phyloP scores from a whole-genome alignment of 768 basidiomycete species.

The Tulasnella sp. region DNA sequence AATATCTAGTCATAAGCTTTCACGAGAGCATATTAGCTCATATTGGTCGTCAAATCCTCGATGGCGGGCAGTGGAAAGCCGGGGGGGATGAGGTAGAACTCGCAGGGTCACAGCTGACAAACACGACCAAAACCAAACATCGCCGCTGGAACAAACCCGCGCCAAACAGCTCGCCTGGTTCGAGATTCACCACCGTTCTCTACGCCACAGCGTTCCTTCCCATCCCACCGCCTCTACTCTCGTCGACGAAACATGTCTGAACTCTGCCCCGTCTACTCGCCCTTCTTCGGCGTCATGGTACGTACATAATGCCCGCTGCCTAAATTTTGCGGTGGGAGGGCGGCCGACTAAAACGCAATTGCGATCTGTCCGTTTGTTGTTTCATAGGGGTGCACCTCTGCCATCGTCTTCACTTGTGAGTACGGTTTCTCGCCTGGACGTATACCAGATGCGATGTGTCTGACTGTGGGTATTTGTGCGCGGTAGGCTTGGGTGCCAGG shows the following conservation, averaged over 20 bases:
- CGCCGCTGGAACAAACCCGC: slow-evolving; percentile 1
- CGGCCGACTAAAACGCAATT: no score
- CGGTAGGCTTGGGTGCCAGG: slow-evolving; percentile 74
- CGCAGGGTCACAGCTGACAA: neutral
- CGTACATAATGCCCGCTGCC: slow-evolving; percentile 24
- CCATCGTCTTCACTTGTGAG: slow-evolving; percentile 97
- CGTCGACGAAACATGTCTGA: slow-evolving; percentile 44
- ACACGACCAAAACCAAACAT: neutral
- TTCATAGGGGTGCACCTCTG: slow-evolving; percentile 79
- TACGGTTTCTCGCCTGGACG: slow-evolving; percentile 8
- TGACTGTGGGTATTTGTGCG: neutral
- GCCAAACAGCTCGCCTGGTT: neutral
- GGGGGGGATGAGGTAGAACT: neutral
- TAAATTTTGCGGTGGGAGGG: slow-evolving; percentile 4
- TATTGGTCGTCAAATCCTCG: neutral
- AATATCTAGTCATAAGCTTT: neutral
- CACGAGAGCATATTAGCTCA: no score
- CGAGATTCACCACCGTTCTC: slow-evolving; percentile 4
- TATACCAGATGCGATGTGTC: neutral
- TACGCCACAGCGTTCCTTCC: slow-evolving; percentile 1
- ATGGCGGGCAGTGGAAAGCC: neutral
- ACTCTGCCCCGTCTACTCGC: slow-evolving; percentile 87
- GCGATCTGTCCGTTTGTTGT: neutral
- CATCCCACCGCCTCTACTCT: slow-evolving; percentile 5
- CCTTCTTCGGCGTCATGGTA: slow-evolving; percentile 96